These are phyloP conservation scores for Phytophthora fragariaefolia DNA, from an alignment of 352 stramenopile species.

Conservation along the genomic window DNA sequence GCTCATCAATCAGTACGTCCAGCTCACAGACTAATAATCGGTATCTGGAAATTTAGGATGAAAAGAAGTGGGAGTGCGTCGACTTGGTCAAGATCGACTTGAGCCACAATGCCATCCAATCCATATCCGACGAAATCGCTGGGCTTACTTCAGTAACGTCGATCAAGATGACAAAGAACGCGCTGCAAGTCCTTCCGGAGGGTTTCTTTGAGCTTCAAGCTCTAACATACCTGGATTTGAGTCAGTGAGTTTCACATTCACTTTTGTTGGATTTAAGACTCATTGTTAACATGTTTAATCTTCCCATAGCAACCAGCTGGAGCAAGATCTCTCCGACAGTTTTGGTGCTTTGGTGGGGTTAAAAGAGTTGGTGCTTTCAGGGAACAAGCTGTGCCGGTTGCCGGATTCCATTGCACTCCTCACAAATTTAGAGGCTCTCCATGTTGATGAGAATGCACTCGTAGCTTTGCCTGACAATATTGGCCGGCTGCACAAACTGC, in stretches of 20 bases:
- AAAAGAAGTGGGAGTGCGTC: conserved; percentile 88
- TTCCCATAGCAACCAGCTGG: conserved; percentile 61
- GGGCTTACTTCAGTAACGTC: conserved; percentile 56
- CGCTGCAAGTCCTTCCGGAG: conserved; percentile 57
- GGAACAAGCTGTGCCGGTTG: conserved; percentile 66
- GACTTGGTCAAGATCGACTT: conserved; percentile 83
- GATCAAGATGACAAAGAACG: conserved; percentile 80
- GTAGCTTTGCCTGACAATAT: conserved; percentile 53
- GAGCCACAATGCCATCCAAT: conserved; percentile 77
- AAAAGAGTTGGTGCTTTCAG: conserved; percentile 67
- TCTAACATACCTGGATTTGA: conserved; percentile 75
- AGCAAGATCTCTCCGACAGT: conserved; percentile 57
- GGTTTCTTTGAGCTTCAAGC: conserved; percentile 69
- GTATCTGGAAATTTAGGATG: conserved; percentile 46
- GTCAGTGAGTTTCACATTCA: conserved; percentile 57
- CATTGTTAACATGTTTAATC: not conserved
- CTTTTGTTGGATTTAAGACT: no score
- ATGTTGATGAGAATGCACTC: conserved; percentile 72
- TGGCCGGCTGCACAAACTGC: conserved; percentile 60
- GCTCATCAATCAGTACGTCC: not conserved
- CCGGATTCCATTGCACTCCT: conserved; percentile 60
- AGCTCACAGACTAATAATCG: not conserved
- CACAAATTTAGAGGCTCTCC: conserved; percentile 59
- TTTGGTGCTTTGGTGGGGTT: conserved; percentile 57
- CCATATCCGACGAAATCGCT: conserved; percentile 61